phyloP scores from a whole-genome alignment of 2,329 filamentous ascomycete species.

The Aspergillus carbonarius region DNA sequence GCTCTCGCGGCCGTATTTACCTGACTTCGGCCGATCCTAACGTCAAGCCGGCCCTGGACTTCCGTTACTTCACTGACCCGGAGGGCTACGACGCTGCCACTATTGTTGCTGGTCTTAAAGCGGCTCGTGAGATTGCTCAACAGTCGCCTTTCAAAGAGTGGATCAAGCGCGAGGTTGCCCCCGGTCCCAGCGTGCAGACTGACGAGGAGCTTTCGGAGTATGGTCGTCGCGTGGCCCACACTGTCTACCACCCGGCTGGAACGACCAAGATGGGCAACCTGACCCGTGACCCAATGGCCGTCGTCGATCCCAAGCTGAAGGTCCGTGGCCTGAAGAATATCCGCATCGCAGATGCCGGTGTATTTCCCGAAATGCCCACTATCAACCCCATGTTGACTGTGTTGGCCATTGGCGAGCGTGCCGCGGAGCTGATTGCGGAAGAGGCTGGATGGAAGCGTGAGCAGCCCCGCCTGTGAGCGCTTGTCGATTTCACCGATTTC shows the following conservation, averaged over 20 bases:
- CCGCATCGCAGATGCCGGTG: slow-evolving; percentile 79
- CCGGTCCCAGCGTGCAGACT: slow-evolving; percentile 68
- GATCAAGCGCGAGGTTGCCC: slow-evolving; percentile 79
- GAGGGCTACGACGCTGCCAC: slow-evolving; percentile 83
- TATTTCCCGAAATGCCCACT: slow-evolving; percentile 83
- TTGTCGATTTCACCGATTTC: neutral
- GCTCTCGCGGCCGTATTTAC: slow-evolving; percentile 74
- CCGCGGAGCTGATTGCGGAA: slow-evolving; percentile 77
- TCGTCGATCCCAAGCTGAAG: slow-evolving; percentile 74
- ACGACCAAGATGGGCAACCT: slow-evolving; percentile 89
- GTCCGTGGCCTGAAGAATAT: slow-evolving; percentile 70
- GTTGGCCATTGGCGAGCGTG: slow-evolving; percentile 76
- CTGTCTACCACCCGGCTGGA: slow-evolving; percentile 85
- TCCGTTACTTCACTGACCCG: slow-evolving; percentile 84
- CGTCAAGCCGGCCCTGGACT: slow-evolving; percentile 80
- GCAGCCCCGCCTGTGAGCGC: slow-evolving; percentile 41
- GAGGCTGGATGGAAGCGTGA: slow-evolving; percentile 66
- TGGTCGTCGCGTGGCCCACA: slow-evolving; percentile 76
- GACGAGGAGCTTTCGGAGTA: slow-evolving; percentile 83
- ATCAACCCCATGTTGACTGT: slow-evolving; percentile 94
- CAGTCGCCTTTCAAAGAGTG: slow-evolving; percentile 76
- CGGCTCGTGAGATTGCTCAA: slow-evolving; percentile 72
- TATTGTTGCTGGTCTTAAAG: slow-evolving; percentile 73
- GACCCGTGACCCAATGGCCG: slow-evolving; percentile 65
- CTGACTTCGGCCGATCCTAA: slow-evolving; percentile 71